These are phyloP conservation scores for Cercospora janseana DNA, from an alignment of 2,329 filamentous ascomycete genomes.

Conservation along the genomic window DNA sequence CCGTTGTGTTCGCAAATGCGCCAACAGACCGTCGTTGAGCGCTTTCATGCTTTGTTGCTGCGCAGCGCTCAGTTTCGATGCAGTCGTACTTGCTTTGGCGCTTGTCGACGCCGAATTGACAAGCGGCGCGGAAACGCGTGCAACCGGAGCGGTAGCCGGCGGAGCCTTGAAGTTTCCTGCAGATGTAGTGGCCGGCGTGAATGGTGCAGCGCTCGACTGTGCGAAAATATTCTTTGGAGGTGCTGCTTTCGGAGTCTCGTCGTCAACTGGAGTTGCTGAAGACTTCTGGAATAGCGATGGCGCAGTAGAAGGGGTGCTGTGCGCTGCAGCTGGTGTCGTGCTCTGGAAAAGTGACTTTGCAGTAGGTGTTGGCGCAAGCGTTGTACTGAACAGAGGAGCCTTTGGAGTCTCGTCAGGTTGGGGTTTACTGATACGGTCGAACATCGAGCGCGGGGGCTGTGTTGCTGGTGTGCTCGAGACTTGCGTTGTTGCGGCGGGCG, in stretches of 20 bases:
- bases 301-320: slow-evolving; percentile 1
- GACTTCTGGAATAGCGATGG: slow-evolving; percentile 18
- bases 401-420: slow-evolving; percentile 18
- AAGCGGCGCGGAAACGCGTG: slow-evolving; percentile 13
- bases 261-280: not conserved
- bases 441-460: slow-evolving; percentile 21
- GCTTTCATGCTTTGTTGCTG: slow-evolving; percentile 23
- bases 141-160: slow-evolving; percentile 20
- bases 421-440: slow-evolving; percentile 21
- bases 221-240: slow-evolving; percentile 18
- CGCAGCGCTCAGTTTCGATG: not conserved
- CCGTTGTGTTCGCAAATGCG: slow-evolving; percentile 30
- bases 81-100: not conserved
- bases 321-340: slow-evolving; percentile 2
- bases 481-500: slow-evolving; percentile 10
- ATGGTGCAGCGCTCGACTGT: slow-evolving; percentile 11
- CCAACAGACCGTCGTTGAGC: slow-evolving; percentile 33
- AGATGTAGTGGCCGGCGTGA: slow-evolving; percentile 16
- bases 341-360: slow-evolving; percentile 17
- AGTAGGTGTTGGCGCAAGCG: slow-evolving; percentile 18
- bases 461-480: slow-evolving; percentile 16
- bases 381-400: slow-evolving; percentile 11
- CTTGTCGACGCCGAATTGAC: slow-evolving; percentile 1
- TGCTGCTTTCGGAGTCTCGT: slow-evolving; percentile 10
- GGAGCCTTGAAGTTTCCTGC: slow-evolving; percentile 16